Evolutionary conservation across 1,284 basidiomycete species (phyloP).

Genomic region (Ceratobasidium papillatum): DNA sequence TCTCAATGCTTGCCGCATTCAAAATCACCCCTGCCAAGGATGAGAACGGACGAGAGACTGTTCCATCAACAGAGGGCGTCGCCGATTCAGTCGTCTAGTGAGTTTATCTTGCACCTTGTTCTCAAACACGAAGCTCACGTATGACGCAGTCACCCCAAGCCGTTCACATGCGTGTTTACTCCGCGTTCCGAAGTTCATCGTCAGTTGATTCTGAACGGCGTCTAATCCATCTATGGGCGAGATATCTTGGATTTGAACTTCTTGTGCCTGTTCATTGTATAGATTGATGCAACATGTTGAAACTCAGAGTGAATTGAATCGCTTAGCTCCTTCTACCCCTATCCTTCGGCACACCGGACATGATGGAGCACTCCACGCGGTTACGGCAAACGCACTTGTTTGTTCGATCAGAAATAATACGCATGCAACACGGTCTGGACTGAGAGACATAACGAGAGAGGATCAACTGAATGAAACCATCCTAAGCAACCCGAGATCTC

Average conservation of each 20-base stretch:
- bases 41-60: slow-evolving; percentile 44
- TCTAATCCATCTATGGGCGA: not conserved
- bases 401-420: not conserved
- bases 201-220: slow-evolving; percentile 8
- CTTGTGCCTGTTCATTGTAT: not conserved
- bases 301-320: too few species aligned
- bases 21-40: slow-evolving; percentile 45
- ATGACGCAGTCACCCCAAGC: slow-evolving; percentile 25
- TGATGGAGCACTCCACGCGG: too few species aligned
- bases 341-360: too few species aligned
- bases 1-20: slow-evolving; percentile 46
- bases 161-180: slow-evolving; percentile 34
- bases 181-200: slow-evolving; percentile 36
- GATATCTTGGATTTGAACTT: not conserved
- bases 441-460: not conserved
- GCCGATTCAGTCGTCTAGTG: slow-evolving; percentile 37
- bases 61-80: slow-evolving; percentile 35
- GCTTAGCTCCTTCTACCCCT: too few species aligned
- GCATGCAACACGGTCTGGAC: not conserved
- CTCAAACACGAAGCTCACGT: not conserved
- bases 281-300: too few species aligned
- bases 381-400: too few species aligned
- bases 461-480: not conserved
- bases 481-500: not conserved
- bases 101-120: not conserved